Evolutionary conservation across 768 basidiomycete genomes (phyloP).

Genomic region (Sporobolomyces phaffii): DNA sequence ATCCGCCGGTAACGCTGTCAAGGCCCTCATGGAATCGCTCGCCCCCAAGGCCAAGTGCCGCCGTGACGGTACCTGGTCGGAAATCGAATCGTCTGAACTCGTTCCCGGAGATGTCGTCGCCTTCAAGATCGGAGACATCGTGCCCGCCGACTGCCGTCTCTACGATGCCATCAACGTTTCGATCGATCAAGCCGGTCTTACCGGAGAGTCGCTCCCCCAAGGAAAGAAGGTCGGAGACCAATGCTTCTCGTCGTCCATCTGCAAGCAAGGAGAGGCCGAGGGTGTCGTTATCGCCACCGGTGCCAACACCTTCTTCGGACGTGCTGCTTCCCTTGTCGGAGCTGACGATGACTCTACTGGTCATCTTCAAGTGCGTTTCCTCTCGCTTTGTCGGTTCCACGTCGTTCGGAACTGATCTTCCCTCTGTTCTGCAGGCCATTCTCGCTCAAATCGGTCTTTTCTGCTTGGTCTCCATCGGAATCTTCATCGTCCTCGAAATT

Average conservation of each 20-base stretch:
- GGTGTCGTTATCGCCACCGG: constrained; percentile 98
- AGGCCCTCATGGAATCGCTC: constrained; percentile 98
- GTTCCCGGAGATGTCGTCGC: constrained; percentile 94
- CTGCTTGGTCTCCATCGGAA: constrained; percentile 91
- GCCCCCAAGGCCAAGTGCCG: constrained; percentile 94
- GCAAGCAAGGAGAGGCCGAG: constrained; percentile 98
- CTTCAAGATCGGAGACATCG: constrained; percentile 99
- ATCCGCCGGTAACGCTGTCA: constrained; percentile 96
- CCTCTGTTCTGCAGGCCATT: constrained; percentile 56
- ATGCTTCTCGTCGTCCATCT: constrained; percentile 98
- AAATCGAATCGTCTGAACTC: constrained; percentile 81
- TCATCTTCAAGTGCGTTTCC: constrained; percentile 65
- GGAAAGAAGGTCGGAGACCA: constrained; percentile 90
- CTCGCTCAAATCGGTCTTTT: constrained; percentile 95
- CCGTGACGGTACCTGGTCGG: constrained; percentile 74
- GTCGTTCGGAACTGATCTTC: background rate
- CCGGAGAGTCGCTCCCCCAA: constrained; percentile 91
- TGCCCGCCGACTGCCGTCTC: constrained; percentile 95
- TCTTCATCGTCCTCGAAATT: constrained; percentile 88
- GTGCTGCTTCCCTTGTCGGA: constrained; percentile 93
- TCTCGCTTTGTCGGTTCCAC: background rate
- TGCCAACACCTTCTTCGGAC: constrained; percentile 95
- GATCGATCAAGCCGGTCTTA: constrained; percentile 96
- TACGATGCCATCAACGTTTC: constrained; percentile 95
- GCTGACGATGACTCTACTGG: constrained; percentile 96